Conservation (phyloP, 441 rosid species). For the Gossypium aridum region DNA sequence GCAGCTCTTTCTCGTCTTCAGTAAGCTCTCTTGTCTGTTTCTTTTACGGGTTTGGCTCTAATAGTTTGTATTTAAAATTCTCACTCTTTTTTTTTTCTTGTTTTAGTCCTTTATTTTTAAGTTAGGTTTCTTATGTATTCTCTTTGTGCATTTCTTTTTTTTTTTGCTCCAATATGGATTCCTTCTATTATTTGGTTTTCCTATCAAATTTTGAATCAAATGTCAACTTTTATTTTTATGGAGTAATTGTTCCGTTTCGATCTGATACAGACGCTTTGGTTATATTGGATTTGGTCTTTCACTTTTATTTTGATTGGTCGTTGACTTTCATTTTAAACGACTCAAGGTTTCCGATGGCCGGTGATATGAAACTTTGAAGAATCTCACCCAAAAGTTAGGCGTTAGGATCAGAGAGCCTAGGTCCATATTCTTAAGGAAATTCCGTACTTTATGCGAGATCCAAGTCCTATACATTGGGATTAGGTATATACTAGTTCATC, state of each 20-base stretch:
- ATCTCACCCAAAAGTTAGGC: background rate
- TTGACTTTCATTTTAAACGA: background rate
- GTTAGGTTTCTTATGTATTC: background rate
- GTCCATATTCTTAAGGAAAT: background rate
- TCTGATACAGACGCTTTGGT: background rate
- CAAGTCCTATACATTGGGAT: background rate
- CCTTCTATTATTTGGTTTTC: background rate
- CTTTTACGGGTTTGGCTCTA: background rate
- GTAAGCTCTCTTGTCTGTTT: slow-evolving; percentile 23
- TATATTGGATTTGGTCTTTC: background rate
- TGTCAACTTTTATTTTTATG: background rate
- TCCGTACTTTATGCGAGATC: background rate
- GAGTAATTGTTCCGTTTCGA: background rate
- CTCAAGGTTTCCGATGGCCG: background rate
- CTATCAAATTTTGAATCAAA: background rate
- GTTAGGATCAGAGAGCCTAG: background rate
- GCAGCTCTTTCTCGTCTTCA: slow-evolving; percentile 33
- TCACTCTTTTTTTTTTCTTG: background rate
- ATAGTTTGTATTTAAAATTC: background rate
- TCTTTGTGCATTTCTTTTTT: background rate
- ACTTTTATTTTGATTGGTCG: background rate
- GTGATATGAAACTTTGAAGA: background rate
- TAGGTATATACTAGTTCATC: too few species aligned
- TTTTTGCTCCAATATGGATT: background rate
- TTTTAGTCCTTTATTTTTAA: background rate